Evolutionary conservation across 345 rosid species (phyloP).

Genomic region (Hibiscus trionum): DNA sequence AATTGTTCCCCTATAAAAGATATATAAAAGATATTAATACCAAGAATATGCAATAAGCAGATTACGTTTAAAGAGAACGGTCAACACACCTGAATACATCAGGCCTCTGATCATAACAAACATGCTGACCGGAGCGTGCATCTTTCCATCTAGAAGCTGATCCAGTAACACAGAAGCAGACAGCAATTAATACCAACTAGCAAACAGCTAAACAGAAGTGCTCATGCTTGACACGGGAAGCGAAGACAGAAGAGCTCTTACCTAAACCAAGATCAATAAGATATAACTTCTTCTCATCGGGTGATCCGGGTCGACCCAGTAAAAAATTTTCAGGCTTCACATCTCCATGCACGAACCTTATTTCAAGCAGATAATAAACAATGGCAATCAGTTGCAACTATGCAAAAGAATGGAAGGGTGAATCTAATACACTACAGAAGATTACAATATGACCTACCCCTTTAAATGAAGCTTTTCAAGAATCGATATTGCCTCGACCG

Average conservation of each 20-base stretch:
- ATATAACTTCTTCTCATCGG: slow-evolving; percentile 76
- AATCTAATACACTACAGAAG: neutral
- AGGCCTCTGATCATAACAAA: slow-evolving; percentile 91
- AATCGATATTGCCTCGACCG: slow-evolving; percentile 89
- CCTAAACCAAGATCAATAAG: slow-evolving; percentile 94
- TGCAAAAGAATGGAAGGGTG: neutral
- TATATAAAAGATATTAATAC: slow-evolving; percentile 10
- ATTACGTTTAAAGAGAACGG: neutral
- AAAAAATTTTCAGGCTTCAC: slow-evolving; percentile 92
- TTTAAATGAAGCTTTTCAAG: slow-evolving; percentile 76
- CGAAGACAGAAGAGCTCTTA: slow-evolving; percentile 17
- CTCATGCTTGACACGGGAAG: neutral
- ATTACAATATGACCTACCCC: slow-evolving; percentile 42
- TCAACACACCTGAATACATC: slow-evolving; percentile 75
- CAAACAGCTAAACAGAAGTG: neutral
- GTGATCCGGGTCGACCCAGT: slow-evolving; percentile 81
- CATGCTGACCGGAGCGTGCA: slow-evolving; percentile 67
- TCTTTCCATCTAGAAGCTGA: slow-evolving; percentile 95
- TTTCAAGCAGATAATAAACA: slow-evolving; percentile 17
- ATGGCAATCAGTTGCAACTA: slow-evolving; percentile 10
- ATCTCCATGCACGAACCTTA: slow-evolving; percentile 91
- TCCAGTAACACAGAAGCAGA: slow-evolving; percentile 4
- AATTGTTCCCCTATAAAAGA: slow-evolving; percentile 70
- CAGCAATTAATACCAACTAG: slow-evolving; percentile 6
- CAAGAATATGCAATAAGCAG: neutral